A percentile compares a stretch with the other conserved stretches of the same genome.
phyloP scores from a whole-genome alignment of 2,329 filamentous ascomycete genomes.

The Claviceps maximensis region DNA sequence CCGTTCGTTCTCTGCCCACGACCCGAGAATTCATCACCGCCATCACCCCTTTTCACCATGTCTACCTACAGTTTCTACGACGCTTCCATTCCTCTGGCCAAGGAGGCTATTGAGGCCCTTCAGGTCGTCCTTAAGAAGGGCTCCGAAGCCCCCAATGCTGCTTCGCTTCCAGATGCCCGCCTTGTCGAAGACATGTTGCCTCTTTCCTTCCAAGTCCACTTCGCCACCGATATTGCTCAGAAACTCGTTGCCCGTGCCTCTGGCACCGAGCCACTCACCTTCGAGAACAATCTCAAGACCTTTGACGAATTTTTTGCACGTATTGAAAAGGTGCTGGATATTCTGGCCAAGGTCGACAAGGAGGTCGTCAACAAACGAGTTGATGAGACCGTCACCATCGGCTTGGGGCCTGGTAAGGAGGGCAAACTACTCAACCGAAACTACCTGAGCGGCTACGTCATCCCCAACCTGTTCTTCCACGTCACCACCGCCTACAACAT shows the following conservation, averaged over 20 bases:
- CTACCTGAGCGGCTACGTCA: constrained; percentile 34
- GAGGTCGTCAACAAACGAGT: constrained; percentile 20
- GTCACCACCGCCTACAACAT: constrained; percentile 45
- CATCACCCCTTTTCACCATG: constrained; percentile 15
- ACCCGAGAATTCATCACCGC: background rate
- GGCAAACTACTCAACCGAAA: constrained; percentile 15
- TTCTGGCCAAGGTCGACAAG: constrained; percentile 20
- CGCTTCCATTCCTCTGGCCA: constrained; percentile 19
- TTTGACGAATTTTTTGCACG: constrained; percentile 22
- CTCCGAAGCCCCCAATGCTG: constrained; percentile 18
- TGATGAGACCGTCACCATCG: constrained; percentile 16
- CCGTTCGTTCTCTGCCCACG: background rate
- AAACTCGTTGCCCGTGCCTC: constrained; percentile 21
- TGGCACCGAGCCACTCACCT: constrained; percentile 16
- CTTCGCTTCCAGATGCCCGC: constrained; percentile 18
- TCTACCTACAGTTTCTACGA: constrained; percentile 28
- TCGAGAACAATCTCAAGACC: constrained; percentile 18
- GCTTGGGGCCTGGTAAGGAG: constrained; percentile 17
- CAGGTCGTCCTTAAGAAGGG: constrained; percentile 23
- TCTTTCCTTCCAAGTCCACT: constrained; percentile 26
- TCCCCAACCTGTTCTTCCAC: constrained; percentile 56
- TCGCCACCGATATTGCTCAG: constrained; percentile 16
- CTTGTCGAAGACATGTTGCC: constrained; percentile 30
- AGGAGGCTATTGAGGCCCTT: constrained; percentile 20
- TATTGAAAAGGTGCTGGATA: constrained; percentile 18